These are phyloP conservation scores for Tripterygium wilfordii DNA, from an alignment of 177 flowering plant genomes.

Conservation along the genomic window DNA sequence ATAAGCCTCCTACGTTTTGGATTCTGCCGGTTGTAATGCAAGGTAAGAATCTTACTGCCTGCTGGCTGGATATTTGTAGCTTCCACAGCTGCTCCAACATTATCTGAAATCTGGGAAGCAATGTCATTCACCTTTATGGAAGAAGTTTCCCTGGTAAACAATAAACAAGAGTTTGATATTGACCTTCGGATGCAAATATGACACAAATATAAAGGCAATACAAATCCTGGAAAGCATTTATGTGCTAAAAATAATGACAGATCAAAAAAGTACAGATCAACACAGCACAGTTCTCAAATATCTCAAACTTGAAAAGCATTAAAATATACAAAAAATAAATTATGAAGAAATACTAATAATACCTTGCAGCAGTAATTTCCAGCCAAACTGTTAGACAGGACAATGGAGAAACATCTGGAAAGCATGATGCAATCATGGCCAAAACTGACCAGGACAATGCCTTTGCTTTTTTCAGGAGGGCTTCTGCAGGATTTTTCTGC, in stretches of 20 bases:
- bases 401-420: slow-evolving; percentile 79
- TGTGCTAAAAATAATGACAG: too few species aligned
- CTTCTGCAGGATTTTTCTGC: slow-evolving; percentile 73
- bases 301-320: not conserved
- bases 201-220: not conserved
- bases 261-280: not conserved
- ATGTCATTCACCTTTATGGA: slow-evolving; percentile 87
- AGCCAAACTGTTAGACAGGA: slow-evolving; percentile 94
- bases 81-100: slow-evolving; percentile 90
- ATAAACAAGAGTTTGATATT: slow-evolving; percentile 10
- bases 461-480: slow-evolving; percentile 76
- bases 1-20: slow-evolving; percentile 74
- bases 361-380: slow-evolving; percentile 99
- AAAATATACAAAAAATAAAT: not conserved
- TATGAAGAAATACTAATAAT: slow-evolving; percentile 4
- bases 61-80: slow-evolving; percentile 56
- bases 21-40: slow-evolving; percentile 72
- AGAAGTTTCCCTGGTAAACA: slow-evolving; percentile 72
- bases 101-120: slow-evolving; percentile 73
- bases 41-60: slow-evolving; percentile 30
- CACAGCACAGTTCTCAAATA: not conserved
- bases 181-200: not conserved
- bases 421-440: slow-evolving; percentile 93
- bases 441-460: slow-evolving; percentile 88
- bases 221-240: too few species aligned